Base-by-base conservation (phyloP, 140 eudicot genomes). In the Ambrosia hybrid region DNA sequence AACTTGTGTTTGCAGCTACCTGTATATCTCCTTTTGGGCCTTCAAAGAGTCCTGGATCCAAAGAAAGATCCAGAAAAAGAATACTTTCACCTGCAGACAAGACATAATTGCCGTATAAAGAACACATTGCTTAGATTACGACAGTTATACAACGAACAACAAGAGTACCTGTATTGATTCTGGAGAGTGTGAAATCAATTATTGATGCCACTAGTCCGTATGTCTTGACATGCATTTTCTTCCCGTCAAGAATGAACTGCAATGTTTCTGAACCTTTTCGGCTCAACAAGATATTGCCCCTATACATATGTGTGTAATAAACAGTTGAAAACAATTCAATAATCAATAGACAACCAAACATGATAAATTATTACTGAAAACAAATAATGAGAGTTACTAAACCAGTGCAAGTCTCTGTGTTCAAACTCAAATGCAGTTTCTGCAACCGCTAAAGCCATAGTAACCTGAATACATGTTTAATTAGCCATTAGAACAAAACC, bases 321-420 rank as follows among this genome's bases (percentile, higher is more conserved):
- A 51, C 33, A 75, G 78, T 55, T 16, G 46, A 53, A 41, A 56
- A 52, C 46, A 59, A 11, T 16, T 73, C 14, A 71, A 75, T 53
- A 10, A 13, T 73, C 14, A 71, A 75, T 53, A 10, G 15, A 55
- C 59, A 26, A 57, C 55, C 43, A 60, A 38, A 12, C 38, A 60
- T n/a, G 68, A 55, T 39, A 2, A 39, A 76, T 16, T 55, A 63
- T 51, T 33, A 53, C 34, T 26, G 11, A 21, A 41, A 76, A 8
- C 15, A 43, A 6, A 53, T 57, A 7, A 66, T 57, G 39, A 51
- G 67, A 6, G 69, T 55, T 78, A 88, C 67, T 71, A 67, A 61
- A 94, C 99, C 99, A 94, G 87, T 94, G 99, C 83, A 94, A 82
- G 80, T 94, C 99, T 74, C 99, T 85, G 81, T 94, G 97, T 80